Percentiles rank a stretch among this genome's conserved stretches.
These are phyloP conservation scores for Trichoderma sp. DNA, from an alignment of 2,329 filamentous ascomycete genomes.

Conservation along the genomic window DNA sequence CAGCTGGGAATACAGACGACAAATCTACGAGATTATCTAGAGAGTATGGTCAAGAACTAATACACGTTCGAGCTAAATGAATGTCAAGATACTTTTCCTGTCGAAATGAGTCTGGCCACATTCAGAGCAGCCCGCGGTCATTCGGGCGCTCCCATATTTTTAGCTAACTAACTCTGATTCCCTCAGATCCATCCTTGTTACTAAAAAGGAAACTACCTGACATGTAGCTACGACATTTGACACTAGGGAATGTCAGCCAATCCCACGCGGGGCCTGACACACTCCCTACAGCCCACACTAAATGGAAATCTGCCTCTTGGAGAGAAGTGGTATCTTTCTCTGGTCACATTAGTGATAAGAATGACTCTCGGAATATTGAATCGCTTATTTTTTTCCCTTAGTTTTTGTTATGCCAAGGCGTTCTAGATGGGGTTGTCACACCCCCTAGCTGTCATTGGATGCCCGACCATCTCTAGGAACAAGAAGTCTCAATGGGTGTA, in stretches of 20 bases:
- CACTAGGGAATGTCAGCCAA: neutral
- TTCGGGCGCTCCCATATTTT: too few species aligned
- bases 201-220: too few species aligned
- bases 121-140: neutral
- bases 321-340: neutral
- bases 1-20: neutral
- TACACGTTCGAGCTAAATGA: neutral
- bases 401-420: neutral
- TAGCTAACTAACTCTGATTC: too few species aligned
- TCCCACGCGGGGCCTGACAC: neutral
- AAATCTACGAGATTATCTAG: neutral
- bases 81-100: neutral
- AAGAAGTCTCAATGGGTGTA: neutral
- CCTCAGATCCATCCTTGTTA: neutral
- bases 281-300: neutral
- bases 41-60: neutral
- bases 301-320: neutral
- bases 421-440: neutral
- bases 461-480: neutral
- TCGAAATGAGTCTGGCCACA: neutral
- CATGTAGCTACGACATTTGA: neutral
- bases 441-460: neutral
- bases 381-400: neutral
- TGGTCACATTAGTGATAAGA: accelerated
- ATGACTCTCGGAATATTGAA: neutral